Conservation (phyloP, 2,329 filamentous ascomycete species). For the Aspergillus novofumigatus region DNA sequence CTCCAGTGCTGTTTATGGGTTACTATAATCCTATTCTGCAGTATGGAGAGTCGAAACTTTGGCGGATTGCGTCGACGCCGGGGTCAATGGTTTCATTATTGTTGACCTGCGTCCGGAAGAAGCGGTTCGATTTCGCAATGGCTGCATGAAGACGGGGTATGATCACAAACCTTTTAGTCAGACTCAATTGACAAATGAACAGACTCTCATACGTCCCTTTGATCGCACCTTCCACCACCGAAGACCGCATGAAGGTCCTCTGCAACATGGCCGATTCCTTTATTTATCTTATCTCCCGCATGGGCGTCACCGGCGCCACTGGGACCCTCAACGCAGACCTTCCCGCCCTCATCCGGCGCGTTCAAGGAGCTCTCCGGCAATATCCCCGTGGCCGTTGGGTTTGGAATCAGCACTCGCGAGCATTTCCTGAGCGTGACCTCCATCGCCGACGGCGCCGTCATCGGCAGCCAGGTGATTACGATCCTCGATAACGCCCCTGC, state of each 20-base stretch:
- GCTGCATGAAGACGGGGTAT: conserved; percentile 71
- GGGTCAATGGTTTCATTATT: conserved; percentile 94
- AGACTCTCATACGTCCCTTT: conserved; percentile 88
- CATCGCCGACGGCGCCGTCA: conserved; percentile 86
- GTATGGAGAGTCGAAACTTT: conserved; percentile 87
- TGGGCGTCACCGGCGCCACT: conserved; percentile 87
- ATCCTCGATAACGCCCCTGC: conserved; percentile 63
- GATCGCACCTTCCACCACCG: conserved; percentile 85
- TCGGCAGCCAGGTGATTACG: conserved; percentile 87
- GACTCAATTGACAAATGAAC: background rate
- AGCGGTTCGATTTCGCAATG: conserved; percentile 82
- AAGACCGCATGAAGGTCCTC: conserved; percentile 82
- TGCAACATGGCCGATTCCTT: conserved; percentile 95
- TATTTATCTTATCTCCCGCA: conserved; percentile 92
- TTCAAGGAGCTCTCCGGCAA: conserved; percentile 88
- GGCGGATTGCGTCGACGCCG: conserved; percentile 72
- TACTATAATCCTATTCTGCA: conserved; percentile 94
- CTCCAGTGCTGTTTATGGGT: conserved; percentile 88
- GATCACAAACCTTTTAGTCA: conserved; percentile 21
- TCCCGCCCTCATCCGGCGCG: conserved; percentile 70
- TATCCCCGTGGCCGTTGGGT: conserved; percentile 83
- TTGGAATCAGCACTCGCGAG: conserved; percentile 87
- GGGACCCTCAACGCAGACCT: conserved; percentile 76
- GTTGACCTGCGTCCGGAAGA: conserved; percentile 95
- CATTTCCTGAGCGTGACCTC: conserved; percentile 79